Base-by-base conservation (phyloP, 768 basidiomycete species). In the Strobilomyces dryophilus region DNA sequence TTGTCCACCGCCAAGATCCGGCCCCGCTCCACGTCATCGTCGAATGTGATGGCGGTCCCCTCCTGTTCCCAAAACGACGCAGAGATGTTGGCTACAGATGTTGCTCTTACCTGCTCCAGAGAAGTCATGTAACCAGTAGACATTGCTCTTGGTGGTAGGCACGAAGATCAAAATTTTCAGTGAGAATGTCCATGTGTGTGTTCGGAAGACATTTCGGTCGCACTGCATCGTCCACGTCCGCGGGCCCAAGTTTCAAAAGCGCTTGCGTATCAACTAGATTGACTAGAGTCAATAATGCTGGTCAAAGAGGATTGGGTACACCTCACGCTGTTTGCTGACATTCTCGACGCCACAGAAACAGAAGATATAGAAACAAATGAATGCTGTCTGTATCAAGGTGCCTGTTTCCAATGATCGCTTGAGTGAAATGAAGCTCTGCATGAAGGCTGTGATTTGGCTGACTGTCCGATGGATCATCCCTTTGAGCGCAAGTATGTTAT, bases 41-140 rank as follows among this genome's bases (percentile, higher is more conserved):
- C 58, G 24, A 71, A 58, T 31, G 63, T 65, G 26, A 69, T 65
- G 6, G 43, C 24, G 11, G 8, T 49, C 24, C 56, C 63, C 3
- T 53, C 60, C 8, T 44, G 61, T 2, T 67, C 61, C 10, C n/a
- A n/a, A n/a, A n/a, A n/a, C n/a, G n/a, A n/a, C n/a, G n/a, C n/a
- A n/a, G 67, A 69, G 24, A 71, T 43, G 47, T 68, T 65, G 34
- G 72, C 72, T 12, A 72, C 50, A 0, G 73, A 73, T 0, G 66
- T 74, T 65, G 35, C 72, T 74, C 60, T 73, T 73, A 11, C 72
- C 73, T 7, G 70, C 52, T 17, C 71, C 71, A 0, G 72, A 69
- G 34, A 70, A 64, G 10, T 71, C 71, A 29, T 68, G 59, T 26
- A 73, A 48, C 71, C 72, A 73, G 34, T 63, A 70, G 8, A 73